Evolutionary conservation across 1,284 basidiomycete genomes (phyloP), one percentile per base, ranked within the genome.

Genomic region (Fomes fomentarius): DNA sequence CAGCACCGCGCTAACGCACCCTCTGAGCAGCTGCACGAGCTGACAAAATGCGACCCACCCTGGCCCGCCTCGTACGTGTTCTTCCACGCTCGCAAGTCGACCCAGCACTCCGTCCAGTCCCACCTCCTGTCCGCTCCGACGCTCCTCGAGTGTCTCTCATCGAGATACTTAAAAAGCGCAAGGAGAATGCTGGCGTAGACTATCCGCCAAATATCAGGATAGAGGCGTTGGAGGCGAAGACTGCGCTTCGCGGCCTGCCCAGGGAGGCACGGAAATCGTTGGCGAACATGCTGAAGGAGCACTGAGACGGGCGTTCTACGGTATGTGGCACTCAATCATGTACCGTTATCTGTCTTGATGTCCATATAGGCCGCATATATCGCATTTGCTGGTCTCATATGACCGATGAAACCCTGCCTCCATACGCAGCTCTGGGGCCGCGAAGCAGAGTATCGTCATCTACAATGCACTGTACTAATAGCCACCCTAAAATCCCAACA

Each of bases 121-220:
- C 65, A 2, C 56, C 54, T 24, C 68, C 65, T 35, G 49, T 54
- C 34, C 64, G 67, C 39, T 66, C 68, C 17, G 63, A 70, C 63
- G 47, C 63, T 53, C 54, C 68, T 60, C 64, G 55, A 57, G 56
- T 72, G 44, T 25, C 72, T 58, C 58, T 77, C 52, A 66, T 79
- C 45, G 71, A 75, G 51, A 58, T 73, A n/a, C 72, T 81, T 40
- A 64, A 70, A 57, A 68, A 72, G 56, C 74, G 71, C 19, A 71
- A 74, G 61, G 64, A 66, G 33, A 71, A 71, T 26, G 69, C 69
- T 0, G 77, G 76, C 4, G 60, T 60, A 2, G 61, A 62, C 25
- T 80, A 71, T 62, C 78, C 79, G 1, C 53, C 63, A 17, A 80
- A 80, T 47, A 68, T 80, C 46, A 74, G 79, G 33, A 74, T 80